A percentile compares a stretch with the other conserved stretches of the same genome.
These are phyloP conservation scores for Plasmodium chabaudi DNA, from an alignment of 169 alveolate species.

Conservation along the genomic window DNA sequence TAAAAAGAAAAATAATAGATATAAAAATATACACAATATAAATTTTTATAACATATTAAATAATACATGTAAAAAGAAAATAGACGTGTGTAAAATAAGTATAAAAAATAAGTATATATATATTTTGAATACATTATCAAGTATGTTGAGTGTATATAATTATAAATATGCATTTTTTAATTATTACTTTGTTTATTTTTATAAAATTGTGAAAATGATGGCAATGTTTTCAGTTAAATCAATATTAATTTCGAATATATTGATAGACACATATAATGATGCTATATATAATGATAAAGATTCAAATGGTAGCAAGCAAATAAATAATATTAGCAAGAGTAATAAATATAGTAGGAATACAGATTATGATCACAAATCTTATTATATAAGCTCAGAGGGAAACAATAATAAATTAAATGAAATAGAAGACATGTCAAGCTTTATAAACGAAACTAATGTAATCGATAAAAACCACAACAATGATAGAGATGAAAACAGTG, in stretches of 20 bases:
- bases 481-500: too few relatives aligned
- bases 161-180: constrained; percentile 56
- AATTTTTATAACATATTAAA: constrained; percentile 23
- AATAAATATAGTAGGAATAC: background rate
- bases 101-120: constrained; percentile 54
- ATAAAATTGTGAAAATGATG: constrained; percentile 40
- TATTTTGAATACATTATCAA: constrained; percentile 44
- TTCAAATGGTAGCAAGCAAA: background rate
- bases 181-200: constrained; percentile 54
- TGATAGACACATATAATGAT: constrained; percentile 8
- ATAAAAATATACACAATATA: constrained; percentile 38
- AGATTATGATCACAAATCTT: background rate
- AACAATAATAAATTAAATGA: background rate
- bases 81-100: constrained; percentile 13
- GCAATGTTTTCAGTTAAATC: constrained; percentile 24
- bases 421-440: too few relatives aligned
- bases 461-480: too few relatives aligned
- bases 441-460: too few relatives aligned
- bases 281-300: background rate
- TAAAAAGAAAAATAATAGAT: constrained; percentile 33
- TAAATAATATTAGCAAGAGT: background rate
- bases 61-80: background rate
- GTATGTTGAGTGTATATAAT: constrained; percentile 43
- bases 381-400: background rate
- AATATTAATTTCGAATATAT: background rate